phyloP scores from a whole-genome alignment of 1,284 basidiomycete species.

The Ceratobasidium theobromae region DNA sequence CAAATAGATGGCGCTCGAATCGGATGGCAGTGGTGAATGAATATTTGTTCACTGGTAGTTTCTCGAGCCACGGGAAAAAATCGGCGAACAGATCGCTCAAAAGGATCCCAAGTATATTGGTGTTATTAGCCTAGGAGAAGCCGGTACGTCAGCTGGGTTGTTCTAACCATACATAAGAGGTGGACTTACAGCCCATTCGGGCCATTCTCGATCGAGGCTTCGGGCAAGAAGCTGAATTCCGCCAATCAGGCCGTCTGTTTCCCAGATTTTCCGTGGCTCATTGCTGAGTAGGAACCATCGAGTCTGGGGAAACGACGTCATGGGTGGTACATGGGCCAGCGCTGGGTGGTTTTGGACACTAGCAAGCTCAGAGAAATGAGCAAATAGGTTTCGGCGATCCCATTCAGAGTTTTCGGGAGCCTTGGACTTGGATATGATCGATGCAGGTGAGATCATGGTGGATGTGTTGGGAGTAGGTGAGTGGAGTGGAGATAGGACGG shows the following conservation, averaged over 20 bases:
- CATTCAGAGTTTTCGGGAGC: not conserved
- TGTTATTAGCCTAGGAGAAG: constrained; percentile 9
- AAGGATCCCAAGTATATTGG: constrained; percentile 17
- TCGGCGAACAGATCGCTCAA: not conserved
- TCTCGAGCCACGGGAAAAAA: constrained; percentile 6
- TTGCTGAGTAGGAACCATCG: constrained; percentile 5
- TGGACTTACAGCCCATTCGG: constrained; percentile 18
- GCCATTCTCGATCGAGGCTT: constrained; percentile 15
- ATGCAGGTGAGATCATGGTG: no score
- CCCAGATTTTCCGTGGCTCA: not conserved
- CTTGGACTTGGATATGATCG: not conserved
- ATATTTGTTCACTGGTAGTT: not conserved
- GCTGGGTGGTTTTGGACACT: constrained; percentile 5
- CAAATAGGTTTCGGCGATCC: not conserved
- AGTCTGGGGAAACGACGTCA: not conserved
- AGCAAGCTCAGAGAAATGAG: constrained; percentile 14
- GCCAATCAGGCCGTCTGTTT: not conserved
- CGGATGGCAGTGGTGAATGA: constrained; percentile 18
- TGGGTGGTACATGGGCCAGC: not conserved
- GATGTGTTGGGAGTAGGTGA: not conserved
- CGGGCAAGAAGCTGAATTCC: not conserved
- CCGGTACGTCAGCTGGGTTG: not conserved
- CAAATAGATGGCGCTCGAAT: constrained; percentile 4
- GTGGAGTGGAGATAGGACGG: not conserved
- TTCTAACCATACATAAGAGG: not conserved